Conservation (phyloP, 495 filamentous ascomycete genomes). For the Poronia punctata region DNA sequence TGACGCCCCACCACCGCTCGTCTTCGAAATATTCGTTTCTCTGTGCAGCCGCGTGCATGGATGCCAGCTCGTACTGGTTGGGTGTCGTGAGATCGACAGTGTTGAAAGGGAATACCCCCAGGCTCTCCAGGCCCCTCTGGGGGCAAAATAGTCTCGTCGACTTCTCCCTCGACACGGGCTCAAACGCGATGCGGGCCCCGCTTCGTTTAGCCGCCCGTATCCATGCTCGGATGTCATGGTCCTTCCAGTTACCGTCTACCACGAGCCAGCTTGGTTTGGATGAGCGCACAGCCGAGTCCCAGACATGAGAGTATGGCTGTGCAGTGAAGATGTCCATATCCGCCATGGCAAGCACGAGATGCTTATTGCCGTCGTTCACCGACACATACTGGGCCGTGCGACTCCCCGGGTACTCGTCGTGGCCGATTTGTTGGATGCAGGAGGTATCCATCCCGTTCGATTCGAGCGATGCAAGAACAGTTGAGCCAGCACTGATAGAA, state of each 20-base stretch:
- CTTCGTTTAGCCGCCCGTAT: conserved; percentile 45
- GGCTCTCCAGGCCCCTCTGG: conserved; percentile 16
- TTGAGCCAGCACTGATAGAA: conserved; percentile 52
- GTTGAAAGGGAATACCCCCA: conserved; percentile 54
- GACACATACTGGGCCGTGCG: conserved; percentile 87
- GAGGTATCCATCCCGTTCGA: conserved; percentile 54
- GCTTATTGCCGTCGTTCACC: conserved; percentile 75
- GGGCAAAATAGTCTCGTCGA: conserved; percentile 58
- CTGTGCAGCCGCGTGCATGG: conserved; percentile 64
- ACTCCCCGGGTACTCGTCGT: conserved; percentile 37
- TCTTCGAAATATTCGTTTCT: conserved; percentile 58
- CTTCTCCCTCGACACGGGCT: conserved; percentile 85
- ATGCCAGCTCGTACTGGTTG: conserved; percentile 70
- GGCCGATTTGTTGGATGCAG: conserved; percentile 52
- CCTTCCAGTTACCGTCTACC: conserved; percentile 77
- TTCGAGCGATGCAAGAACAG: conserved; percentile 55
- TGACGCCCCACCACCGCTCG: conserved; percentile 65
- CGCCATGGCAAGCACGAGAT: conserved; percentile 81
- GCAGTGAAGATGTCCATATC: conserved; percentile 83
- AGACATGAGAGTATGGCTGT: conserved; percentile 42
- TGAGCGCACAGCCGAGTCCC: conserved; percentile 50
- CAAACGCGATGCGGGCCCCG: conserved; percentile 62
- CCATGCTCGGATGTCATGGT: conserved; percentile 55
- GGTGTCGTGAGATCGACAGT: conserved; percentile 67
- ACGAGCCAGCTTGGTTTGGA: conserved; percentile 65